Evolutionary conservation across 2,329 filamentous ascomycete genomes (phyloP), one percentile per base, ranked within the genome.

Genomic region (Paecilomyces dactylethromorphus): DNA sequence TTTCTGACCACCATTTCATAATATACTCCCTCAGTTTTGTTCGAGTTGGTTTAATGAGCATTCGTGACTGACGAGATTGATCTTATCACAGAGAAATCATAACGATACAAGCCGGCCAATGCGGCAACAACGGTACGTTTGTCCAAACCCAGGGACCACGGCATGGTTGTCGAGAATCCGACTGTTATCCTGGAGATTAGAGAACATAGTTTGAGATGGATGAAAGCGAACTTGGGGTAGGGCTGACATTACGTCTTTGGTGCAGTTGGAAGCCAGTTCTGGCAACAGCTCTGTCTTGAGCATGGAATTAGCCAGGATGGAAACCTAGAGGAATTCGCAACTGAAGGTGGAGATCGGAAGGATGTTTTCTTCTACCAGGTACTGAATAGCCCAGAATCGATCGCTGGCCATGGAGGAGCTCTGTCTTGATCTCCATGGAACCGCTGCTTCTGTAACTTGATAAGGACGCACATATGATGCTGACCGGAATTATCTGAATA

Each of bases 241-340:
- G 35, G 57, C 75, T 81, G 64, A 80, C 53, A 8, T 32, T 67
- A 35, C 32, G 18, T 55, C 55, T 15, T 57, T 29, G 31, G 26
- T 61, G 45, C 70, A 96, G 92, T 97, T 75, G 94, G 94, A 60
- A 93, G 91, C 71, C 91, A 97, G 74, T 99, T 99, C 79, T 99
- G 94, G 94, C 93, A 97, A 76, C 94, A 97, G 78, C 85, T 97
- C 61, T 99, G 94, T 76, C 89, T 93, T 74, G 94, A 99, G 78
- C 94, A 99, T 74, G 94, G 95, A 62, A 99, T 99, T 79, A 96
- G 89, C 70, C 91, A 94, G 73, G 92, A 97, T 78, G 94, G 94
- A 59, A 97, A 97, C 74, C 84, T 99, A 59, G 92, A 97, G 74
- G 92, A 97, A 75, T 97, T 97, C 79, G 94, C 94, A 71, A 97